These are phyloP conservation scores for Leucosporidium scottii DNA, from an alignment of 768 basidiomycete species.

Conservation along the genomic window DNA sequence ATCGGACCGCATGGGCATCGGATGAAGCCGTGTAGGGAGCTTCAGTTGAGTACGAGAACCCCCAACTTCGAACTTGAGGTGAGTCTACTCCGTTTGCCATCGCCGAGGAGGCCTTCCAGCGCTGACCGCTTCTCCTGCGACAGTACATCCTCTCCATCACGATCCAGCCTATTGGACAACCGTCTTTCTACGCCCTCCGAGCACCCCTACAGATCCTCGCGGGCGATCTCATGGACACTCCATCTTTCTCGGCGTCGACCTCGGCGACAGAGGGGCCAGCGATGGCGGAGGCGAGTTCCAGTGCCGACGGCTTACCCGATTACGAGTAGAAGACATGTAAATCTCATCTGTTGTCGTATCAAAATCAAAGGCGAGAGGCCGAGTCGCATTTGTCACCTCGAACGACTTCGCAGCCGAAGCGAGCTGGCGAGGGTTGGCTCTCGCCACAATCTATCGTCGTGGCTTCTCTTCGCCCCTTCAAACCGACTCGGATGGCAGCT, in stretches of 20 bases:
- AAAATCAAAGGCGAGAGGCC: no score
- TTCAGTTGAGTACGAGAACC: not conserved
- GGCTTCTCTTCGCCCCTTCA: not conserved
- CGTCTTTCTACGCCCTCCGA: not conserved
- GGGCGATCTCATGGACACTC: not conserved
- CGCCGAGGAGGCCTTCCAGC: not conserved
- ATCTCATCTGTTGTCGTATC: no score
- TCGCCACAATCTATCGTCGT: not conserved
- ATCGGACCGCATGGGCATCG: not conserved
- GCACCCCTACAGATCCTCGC: not conserved
- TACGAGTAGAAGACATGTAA: no score
- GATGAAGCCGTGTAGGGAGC: not conserved
- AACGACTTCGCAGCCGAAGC: no score
- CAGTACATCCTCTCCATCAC: not conserved
- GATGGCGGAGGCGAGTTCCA: no score
- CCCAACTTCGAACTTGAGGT: slow-evolving; percentile 1
- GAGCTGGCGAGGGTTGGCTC: not conserved
- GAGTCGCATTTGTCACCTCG: no score
- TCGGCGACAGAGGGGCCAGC: no score
- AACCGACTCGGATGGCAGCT: no score
- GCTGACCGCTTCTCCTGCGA: not conserved
- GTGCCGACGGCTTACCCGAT: no score
- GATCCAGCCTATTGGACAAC: not conserved
- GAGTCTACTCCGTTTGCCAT: not conserved
- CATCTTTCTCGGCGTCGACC: no score